Evolutionary conservation across 2,329 filamentous ascomycete species (phyloP), one percentile per base, ranked within the genome.

Genomic region (Ascochyta lentis): DNA sequence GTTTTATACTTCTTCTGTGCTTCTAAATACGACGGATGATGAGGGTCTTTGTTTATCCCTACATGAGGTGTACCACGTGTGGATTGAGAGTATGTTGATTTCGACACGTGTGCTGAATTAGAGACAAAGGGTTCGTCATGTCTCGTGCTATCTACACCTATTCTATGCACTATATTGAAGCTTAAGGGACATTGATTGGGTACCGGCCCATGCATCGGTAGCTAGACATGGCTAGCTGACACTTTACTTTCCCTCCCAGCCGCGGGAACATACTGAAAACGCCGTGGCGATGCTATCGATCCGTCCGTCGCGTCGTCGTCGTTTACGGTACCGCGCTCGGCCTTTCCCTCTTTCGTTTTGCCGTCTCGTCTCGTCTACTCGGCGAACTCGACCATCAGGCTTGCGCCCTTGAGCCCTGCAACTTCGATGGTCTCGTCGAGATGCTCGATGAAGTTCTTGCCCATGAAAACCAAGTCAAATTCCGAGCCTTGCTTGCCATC

Each of bases 381-480:
- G 10, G 71, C 54, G 70, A 92, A 96, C 75, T 97, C 95, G 64
- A 99, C 89, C 91, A 97, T 97, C 7, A 99, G 89, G 0, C 92
- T 96, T 3, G 90, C 92, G 70, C 96, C 94, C 80, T 95, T 96
- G 66, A 99, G 77, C 0, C 93, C 92, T 0, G 89, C 91, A 69
- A 92, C 89, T 64, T 86, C 86, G 57, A 99, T 90, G 0, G 87
- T 91, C 61, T 83, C 79, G 43, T 92, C 88, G 44, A 97, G 80
- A 50, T 82, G 78, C 16, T 89, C 87, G 38, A 97, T 89, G 56
- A 99, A 78, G 68, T 99, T 95, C 71, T 89, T 89, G 43, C 92
- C 91, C 86, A 96, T 89, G 60, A 86, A 86, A 74, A 95, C 92
- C 63, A 99, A 83, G 74, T 98, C 94, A 77, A 99, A 99, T 59